Evolutionary conservation across 2,329 filamentous ascomycete genomes (phyloP), one percentile per base, ranked within the genome.

Genomic region (Arthrobotrys sinensis): DNA sequence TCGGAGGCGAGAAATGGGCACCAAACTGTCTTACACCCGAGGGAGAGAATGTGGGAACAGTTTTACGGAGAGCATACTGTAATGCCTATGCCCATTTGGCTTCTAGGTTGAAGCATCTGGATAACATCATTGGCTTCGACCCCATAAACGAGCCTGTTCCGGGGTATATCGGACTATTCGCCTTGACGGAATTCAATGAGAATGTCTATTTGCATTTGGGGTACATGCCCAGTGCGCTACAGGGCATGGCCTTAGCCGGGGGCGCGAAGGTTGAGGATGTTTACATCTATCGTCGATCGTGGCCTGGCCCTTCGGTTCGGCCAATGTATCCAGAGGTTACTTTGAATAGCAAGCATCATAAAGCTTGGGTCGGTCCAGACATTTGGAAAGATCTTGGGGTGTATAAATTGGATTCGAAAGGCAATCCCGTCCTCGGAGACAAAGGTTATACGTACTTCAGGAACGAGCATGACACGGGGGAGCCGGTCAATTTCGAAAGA

Each of bases 11-110:
- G 80, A 93, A 96, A 82, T 98, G 97, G 86, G 93, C 96, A 0
- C 96, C 96, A 1, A 97, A 97, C 64, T 28, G 81, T 76, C 16
- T 81, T 62, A 64, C 75, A 79, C 75, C 75, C 4, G 91, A 98
- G 83, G 94, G 94, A 48, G 88, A 93, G 83, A 99, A 99, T 82
- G 97, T 99, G 68, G 95, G 98, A 82, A 94, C 99, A 82, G 98
- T 94, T 83, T 86, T 99, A 10, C 93, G 97, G 83, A 88, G 89
- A 38, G 96, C 98, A 83, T 97, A 95, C 81, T 87, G 97, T 79
- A 87, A 86, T 34, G 94, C 96, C 14, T 93, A 92, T 81, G 90
- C 89, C 19, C 92, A 97, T 83, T 87, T 99, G 6, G 95, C 94
- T 0, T 88, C 89, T 82, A 89, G 92, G 76, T 55, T 82, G 60